A percentile compares a stretch with the other conserved stretches of the same genome.
These are phyloP conservation scores for Candida albicans DNA, from an alignment of 1,139 yeast genomes.

Conservation along the genomic window DNA sequence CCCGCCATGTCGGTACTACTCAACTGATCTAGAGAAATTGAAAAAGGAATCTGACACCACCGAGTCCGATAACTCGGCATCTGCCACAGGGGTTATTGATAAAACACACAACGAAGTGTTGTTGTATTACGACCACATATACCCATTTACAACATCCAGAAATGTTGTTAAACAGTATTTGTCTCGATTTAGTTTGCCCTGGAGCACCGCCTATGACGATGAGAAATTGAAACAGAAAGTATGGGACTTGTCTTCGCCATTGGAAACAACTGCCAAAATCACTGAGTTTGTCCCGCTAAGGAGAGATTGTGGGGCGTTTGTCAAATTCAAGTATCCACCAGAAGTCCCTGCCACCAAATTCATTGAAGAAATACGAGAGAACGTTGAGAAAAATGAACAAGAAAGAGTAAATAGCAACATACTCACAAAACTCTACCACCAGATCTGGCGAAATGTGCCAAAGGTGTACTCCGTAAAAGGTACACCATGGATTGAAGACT, in stretches of 20 bases:
- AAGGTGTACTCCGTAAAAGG: conserved; percentile 78
- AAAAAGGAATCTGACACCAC: conserved; percentile 34
- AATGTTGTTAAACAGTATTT: conserved; percentile 23
- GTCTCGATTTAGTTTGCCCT: conserved; percentile 21
- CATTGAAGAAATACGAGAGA: conserved; percentile 49
- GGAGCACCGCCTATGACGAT: conserved; percentile 11
- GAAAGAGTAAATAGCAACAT: conserved; percentile 26
- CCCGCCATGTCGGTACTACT: conserved; percentile 14
- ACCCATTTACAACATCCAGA: conserved; percentile 26
- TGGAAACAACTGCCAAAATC: conserved; percentile 31
- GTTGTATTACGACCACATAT: conserved; percentile 41
- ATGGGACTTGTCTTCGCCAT: conserved; percentile 26
- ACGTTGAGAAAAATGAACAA: conserved; percentile 36
- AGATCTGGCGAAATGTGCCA: conserved; percentile 31
- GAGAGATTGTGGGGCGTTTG: conserved; percentile 94
- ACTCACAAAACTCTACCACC: conserved; percentile 21
- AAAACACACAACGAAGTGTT: conserved; percentile 32
- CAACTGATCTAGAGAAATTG: conserved; percentile 33
- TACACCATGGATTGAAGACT: conserved; percentile 93
- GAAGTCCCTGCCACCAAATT: conserved; percentile 49
- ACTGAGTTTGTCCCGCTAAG: conserved; percentile 61
- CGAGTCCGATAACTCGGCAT: conserved; percentile 37
- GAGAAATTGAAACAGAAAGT: conserved; percentile 25
- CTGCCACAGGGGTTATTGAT: conserved; percentile 48
- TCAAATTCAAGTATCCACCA: conserved; percentile 64